These are phyloP conservation scores for Coemansia sp. DNA, from an alignment of 192 early-diverging fungal species.

Conservation along the genomic window DNA sequence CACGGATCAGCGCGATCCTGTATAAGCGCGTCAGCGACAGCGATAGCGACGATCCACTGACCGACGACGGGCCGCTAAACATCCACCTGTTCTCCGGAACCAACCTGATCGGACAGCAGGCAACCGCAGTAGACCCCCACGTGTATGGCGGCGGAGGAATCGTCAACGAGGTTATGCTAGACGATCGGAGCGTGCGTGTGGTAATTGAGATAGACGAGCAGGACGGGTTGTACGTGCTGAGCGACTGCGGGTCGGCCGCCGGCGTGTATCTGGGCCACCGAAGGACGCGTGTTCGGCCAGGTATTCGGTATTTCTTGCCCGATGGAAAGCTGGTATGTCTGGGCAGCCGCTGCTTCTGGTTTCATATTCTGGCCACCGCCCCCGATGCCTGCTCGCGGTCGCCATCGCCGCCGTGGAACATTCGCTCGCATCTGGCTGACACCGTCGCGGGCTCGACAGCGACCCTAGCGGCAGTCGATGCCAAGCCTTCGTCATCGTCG, in stretches of 20 bases:
- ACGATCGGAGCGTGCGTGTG: neutral
- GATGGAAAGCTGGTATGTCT: slow-evolving; percentile 47
- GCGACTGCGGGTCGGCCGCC: neutral
- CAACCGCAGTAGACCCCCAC: neutral
- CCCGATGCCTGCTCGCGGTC: slow-evolving; percentile 12
- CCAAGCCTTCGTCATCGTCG: neutral
- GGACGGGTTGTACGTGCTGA: neutral
- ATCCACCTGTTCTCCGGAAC: slow-evolving; percentile 8
- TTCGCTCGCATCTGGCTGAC: neutral
- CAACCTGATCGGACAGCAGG: neutral
- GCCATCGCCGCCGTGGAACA: slow-evolving; percentile 41
- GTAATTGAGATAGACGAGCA: neutral
- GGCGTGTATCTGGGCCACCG: slow-evolving; percentile 30
- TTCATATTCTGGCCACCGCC: slow-evolving; percentile 13
- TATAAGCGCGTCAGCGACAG: neutral
- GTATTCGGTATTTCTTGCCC: slow-evolving; percentile 21
- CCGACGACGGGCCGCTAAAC: slow-evolving; percentile 4
- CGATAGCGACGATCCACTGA: neutral
- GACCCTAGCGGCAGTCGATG: neutral
- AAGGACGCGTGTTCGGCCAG: slow-evolving; percentile 4
- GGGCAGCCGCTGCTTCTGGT: slow-evolving; percentile 32
- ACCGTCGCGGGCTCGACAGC: neutral
- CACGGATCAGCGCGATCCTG: neutral
- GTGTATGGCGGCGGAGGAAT: neutral
- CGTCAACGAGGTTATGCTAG: neutral